A percentile compares a stretch with the other conserved stretches of the same genome.
Conservation (phyloP, 2,329 filamentous ascomycete genomes). For the Paradendryphiella salina region DNA sequence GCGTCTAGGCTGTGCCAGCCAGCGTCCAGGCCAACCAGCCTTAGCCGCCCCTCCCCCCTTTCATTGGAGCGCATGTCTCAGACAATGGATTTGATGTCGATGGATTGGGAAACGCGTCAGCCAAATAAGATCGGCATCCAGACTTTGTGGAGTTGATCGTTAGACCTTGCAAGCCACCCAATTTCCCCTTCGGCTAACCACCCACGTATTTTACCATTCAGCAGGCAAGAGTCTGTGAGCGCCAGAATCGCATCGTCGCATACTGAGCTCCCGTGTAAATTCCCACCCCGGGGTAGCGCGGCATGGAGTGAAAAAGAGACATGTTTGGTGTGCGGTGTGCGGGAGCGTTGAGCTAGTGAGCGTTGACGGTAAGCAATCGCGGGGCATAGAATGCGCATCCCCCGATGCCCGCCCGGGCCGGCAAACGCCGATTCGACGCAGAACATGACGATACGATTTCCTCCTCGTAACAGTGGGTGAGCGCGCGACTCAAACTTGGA, state of each 20-base stretch:
- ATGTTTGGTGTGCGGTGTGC: background rate
- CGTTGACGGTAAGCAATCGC: constrained; percentile 16
- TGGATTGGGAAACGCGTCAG: constrained; percentile 10
- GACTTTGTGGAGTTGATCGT: background rate
- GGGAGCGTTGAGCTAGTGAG: constrained; percentile 15
- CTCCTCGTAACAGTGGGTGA: background rate
- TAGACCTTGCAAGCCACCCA: background rate
- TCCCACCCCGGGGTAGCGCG: background rate
- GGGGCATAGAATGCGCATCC: constrained; percentile 8
- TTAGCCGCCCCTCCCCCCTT: background rate
- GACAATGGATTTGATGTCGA: background rate
- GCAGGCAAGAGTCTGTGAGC: background rate
- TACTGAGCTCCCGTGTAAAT: background rate
- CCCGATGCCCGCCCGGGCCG: constrained; percentile 16
- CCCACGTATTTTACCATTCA: background rate
- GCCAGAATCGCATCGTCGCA: background rate
- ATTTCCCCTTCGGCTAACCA: background rate
- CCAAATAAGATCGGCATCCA: constrained; percentile 11
- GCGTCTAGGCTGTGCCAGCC: background rate
- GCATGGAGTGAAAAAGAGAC: background rate
- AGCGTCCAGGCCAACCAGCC: constrained; percentile 1
- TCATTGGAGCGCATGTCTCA: constrained; percentile 8
- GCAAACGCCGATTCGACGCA: background rate
- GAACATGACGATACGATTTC: constrained; percentile 6
- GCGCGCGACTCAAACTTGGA: background rate